These are phyloP conservation scores for Penicillium sclerotigenum DNA, from an alignment of 2,329 filamentous ascomycete genomes.

Conservation along the genomic window DNA sequence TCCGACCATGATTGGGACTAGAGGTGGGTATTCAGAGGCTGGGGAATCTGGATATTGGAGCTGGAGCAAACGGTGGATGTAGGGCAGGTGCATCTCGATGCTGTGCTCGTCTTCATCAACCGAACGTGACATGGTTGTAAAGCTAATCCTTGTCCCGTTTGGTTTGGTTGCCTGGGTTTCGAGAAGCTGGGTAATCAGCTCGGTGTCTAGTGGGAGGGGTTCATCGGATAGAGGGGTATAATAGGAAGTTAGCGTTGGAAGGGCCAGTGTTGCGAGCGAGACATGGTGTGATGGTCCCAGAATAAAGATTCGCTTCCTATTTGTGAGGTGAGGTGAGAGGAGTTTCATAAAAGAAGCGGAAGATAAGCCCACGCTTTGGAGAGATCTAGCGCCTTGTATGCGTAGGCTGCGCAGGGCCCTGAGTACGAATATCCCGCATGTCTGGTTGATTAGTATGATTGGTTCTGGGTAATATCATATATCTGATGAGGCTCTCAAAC, in stretches of 20 bases:
- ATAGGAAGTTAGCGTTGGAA: conserved; percentile 64
- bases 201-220: conserved; percentile 45
- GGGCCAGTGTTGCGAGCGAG: conserved; percentile 71
- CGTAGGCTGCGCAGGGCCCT: conserved; percentile 87
- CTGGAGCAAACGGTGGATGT: conserved; percentile 75
- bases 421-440: conserved; percentile 95
- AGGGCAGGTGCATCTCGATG: conserved; percentile 94
- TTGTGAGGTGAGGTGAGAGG: conserved; percentile 4
- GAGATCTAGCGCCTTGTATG: conserved; percentile 85
- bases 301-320: conserved; percentile 80
- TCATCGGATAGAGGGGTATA: conserved; percentile 44
- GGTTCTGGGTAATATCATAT: not conserved
- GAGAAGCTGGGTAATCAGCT: conserved; percentile 41
- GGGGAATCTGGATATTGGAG: conserved; percentile 50
- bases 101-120: conserved; percentile 85
- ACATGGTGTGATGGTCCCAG: conserved; percentile 90
- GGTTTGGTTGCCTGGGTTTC: conserved; percentile 27
- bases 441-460: conserved; percentile 47
- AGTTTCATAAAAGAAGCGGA: not conserved
- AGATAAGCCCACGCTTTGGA: conserved; percentile 59
- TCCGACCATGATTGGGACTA: conserved; percentile 85
- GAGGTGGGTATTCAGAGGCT: conserved; percentile 60
- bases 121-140: conserved; percentile 56
- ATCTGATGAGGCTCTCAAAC: conserved; percentile 30
- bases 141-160: conserved; percentile 35